Evolutionary conservation across 2,329 filamentous ascomycete species (phyloP).

Genomic region (Phialophora macrospora): DNA sequence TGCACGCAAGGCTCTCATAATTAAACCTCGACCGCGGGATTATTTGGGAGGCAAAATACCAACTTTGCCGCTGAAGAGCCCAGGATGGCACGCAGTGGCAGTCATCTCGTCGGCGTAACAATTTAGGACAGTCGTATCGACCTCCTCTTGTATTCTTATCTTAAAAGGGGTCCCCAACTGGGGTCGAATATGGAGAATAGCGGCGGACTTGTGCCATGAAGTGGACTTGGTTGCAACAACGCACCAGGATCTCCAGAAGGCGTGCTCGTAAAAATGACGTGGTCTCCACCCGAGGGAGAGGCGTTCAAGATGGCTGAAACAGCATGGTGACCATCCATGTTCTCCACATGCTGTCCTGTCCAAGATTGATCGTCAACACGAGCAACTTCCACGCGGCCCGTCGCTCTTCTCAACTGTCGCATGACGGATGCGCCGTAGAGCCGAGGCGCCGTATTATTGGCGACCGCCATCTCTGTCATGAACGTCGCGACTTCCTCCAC

Average conservation of each 20-base stretch:
- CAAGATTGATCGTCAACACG: slow-evolving; percentile 12
- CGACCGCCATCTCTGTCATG: slow-evolving; percentile 21
- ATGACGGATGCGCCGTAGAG: slow-evolving; percentile 17
- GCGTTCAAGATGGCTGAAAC: neutral
- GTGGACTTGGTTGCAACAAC: neutral
- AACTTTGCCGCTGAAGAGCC: neutral
- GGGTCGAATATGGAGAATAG: slow-evolving; percentile 22
- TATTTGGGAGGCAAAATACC: neutral
- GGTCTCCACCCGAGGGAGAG: neutral
- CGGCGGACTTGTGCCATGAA: neutral
- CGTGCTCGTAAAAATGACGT: neutral
- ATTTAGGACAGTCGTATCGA: neutral
- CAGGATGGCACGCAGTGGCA: neutral
- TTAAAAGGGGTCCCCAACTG: slow-evolving; percentile 18
- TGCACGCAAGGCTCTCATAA: neutral
- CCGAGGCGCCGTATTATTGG: slow-evolving; percentile 15
- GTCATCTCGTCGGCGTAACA: neutral
- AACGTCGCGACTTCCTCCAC: slow-evolving; percentile 22
- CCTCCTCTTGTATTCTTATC: neutral
- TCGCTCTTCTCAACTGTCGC: slow-evolving; percentile 9
- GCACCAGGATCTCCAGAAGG: neutral
- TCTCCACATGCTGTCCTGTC: slow-evolving; percentile 5
- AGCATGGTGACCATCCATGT: neutral
- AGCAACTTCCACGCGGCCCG: neutral
- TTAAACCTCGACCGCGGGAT: neutral